Evolutionary conservation across 495 filamentous ascomycete species (phyloP), one percentile per base, ranked within the genome.

Genomic region (Lepraria neglecta): DNA sequence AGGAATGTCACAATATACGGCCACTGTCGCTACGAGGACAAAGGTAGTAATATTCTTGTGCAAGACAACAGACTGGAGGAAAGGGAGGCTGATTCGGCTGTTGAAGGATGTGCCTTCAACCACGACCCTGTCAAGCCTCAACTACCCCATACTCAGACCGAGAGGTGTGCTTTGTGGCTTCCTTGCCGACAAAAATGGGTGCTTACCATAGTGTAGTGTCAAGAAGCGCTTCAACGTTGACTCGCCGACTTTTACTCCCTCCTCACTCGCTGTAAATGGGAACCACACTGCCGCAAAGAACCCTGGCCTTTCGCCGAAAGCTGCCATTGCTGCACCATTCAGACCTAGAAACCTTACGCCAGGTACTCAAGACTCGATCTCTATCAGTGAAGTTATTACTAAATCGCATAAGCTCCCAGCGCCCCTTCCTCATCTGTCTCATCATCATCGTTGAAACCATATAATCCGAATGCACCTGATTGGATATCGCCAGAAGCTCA

Each of bases 1-100:
- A 85, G 92, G 65, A 96, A 97, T 73, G 85, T 97, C 14, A 82
- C 90, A 43, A 96, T 97, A 62, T 96, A 96, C 72, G 92, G 92
- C 33, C 86, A 91, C 71, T 97, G 92, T 73, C 87, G 89, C 55
- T 96, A 88, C 73, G 87, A 94, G 74, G 89, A 94, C 68, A 87
- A 91, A 77, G 89, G 80, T 82, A 70, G 64, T 31, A 60, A 56
- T 28, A 53, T 55, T 43, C 46, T 51, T 28, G 50, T 30, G 30
- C 28, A 48, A 31, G 46, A 9, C 40, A 53, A n/a, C 24, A 40
- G 54, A 9, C 31, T 47, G 7, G 28, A 56, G 43, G 30, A 60
- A 62, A 58, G 50, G 43, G 57, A 63, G 60, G 51, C 52, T 64
- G 31, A 59, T 56, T 46, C 35, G 60, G 48, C 51, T 40, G 0